phyloP scores from a whole-genome alignment of 2,329 filamentous ascomycete genomes.

The Davidsoniella virescens region DNA sequence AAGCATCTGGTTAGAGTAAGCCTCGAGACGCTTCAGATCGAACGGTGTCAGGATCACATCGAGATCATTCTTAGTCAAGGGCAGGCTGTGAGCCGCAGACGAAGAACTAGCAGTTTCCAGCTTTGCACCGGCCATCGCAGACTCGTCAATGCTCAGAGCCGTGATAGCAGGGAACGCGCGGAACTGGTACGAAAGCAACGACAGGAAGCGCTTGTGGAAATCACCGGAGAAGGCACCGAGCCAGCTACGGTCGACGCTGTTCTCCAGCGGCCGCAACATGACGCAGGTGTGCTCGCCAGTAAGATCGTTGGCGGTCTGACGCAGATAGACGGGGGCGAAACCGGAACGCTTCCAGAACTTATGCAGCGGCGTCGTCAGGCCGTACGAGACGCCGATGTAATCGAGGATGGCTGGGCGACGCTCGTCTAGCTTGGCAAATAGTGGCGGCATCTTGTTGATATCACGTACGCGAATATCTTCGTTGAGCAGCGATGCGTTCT shows the following conservation, averaged over 20 bases:
- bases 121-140: constrained; percentile 56
- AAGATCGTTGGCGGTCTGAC: constrained; percentile 89
- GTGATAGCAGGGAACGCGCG: constrained; percentile 60
- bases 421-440: constrained; percentile 80
- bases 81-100: constrained; percentile 16
- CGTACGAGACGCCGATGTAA: constrained; percentile 91
- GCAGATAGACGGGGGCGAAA: constrained; percentile 81
- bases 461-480: constrained; percentile 85
- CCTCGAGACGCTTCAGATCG: constrained; percentile 86
- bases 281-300: constrained; percentile 97
- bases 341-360: constrained; percentile 89
- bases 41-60: constrained; percentile 72
- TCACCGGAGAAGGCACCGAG: constrained; percentile 80
- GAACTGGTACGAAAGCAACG: constrained; percentile 85
- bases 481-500: constrained; percentile 57
- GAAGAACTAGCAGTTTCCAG: constrained; percentile 34
- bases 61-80: constrained; percentile 58
- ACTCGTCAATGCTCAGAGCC: constrained; percentile 77
- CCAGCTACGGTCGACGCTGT: constrained; percentile 59
- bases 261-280: constrained; percentile 72
- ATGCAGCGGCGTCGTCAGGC: constrained; percentile 70
- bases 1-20: constrained; percentile 90
- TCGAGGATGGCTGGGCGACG: constrained; percentile 66
- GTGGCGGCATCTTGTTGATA: constrained; percentile 77
- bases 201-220: constrained; percentile 87